Evolutionary conservation across 768 basidiomycete species (phyloP), one percentile per base, ranked within the genome.

Genomic region (Tulasnella sp.): DNA sequence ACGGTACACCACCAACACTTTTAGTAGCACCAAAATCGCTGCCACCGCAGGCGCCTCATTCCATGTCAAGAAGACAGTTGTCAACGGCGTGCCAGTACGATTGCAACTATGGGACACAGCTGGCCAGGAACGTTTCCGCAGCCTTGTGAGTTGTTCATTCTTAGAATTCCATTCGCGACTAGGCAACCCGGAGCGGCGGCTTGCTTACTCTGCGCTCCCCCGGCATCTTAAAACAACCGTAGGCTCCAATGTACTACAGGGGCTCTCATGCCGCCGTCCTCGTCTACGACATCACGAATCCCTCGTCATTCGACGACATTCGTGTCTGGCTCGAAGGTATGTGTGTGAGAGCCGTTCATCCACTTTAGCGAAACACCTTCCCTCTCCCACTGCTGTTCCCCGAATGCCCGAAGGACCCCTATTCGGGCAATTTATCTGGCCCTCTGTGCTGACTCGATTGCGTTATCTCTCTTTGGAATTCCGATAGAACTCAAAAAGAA

Each of bases 161-260:
- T 72, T 78, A 71, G 38, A 71, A 34, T 73, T 71, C 31, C 24
- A 52, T 52, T 52, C 52, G n/a, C 52, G 52, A 52, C 52, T 24
- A 10, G 52, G 52, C 24, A 52, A n/a, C 6, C 52, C 52, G 52
- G n/a, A n/a, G 52, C 12, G 52, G 52, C 52, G 52, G 52, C 52
- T 52, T 52, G 52, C 52, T 52, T n/a, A 14, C 46, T 68, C 52
- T 75, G 46, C n/a, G n/a, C 16, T n/a, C 74, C 18, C 46, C 75
- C 34, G 31, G 39, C 27, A 78, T 71, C 62, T 31, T 38, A 76
- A 39, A 31, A 44, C 52, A 31, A 68, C 58, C 75, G n/a, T 83
- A 95, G 95, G 96, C 96, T 83, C 95, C 94, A 82, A 96, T 97
- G 92, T 97, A 97, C 88, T 97, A 97, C 89, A 92, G 95, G 86